Base-by-base conservation (phyloP, 306 rosid genomes). In the Inga laurina region DNA sequence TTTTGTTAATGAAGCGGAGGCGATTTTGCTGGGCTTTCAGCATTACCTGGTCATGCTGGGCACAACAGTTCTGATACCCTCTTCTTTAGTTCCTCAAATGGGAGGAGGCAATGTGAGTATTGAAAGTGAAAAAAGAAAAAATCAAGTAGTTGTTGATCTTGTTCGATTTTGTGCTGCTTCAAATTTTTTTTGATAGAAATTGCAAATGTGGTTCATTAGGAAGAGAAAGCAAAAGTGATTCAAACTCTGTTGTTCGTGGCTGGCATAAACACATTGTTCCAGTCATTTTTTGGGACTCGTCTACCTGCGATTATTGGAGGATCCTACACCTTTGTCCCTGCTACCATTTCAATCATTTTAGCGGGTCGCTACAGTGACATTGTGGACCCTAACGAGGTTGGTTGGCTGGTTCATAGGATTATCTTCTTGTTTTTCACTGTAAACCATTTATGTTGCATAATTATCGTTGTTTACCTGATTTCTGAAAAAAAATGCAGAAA, bases 41-140 rank as follows among this genome's bases (percentile, higher is more conserved):
- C 98, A 95, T 86, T 95, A 95, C 88, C 84, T 95, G 84, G 98
- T 95, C 88, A 95, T 95, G 98, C 96, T 95, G 66, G 99, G 99
- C 39, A 95, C 99, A 71, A 89, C 98, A 21, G 99, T 95, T 79
- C 88, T 95, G 71, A 95, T 95, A 77, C 99, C 99, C 3, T 85
- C 94, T 83, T 90, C 88, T 89, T 90, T 95, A 14, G 98, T 93
- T 84, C 97, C 99, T 27, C 99, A 93, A 57, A 95, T 95, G 98
- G 99, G 97, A 87, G 99, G 98, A 83, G 99, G 99, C 87, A 89
- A 92, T 82, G 99, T 95, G 90, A 92, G 95, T 35, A 56, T 69
- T 78, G 72, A 48, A n/a, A 54, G 59, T 45, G 21, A 74, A 46
- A 10, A 8, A 54, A 54, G 6, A 51, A 14, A 46, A 44, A 56